Conservation (phyloP, 1,284 basidiomycete genomes). For the Naganishia cerealis region DNA sequence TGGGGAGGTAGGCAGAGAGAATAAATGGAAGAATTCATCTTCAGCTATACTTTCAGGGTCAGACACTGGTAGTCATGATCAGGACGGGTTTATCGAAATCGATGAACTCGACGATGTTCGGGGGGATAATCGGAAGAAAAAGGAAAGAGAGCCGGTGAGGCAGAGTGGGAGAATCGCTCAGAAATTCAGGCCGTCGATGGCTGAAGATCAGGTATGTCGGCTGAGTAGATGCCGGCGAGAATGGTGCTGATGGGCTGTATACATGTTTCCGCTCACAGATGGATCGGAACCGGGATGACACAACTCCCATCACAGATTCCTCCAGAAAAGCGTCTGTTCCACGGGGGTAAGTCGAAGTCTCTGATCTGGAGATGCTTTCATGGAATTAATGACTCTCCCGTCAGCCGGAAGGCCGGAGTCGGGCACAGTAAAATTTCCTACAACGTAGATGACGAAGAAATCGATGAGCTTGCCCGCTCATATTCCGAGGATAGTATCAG, state of each 20-base stretch:
- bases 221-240: background rate
- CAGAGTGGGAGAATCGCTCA: slow-evolving; percentile 11
- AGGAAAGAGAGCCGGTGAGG: background rate
- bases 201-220: slow-evolving; percentile 8
- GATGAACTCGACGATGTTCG: background rate
- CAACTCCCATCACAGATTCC: background rate
- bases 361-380: background rate
- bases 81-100: background rate
- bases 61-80: background rate
- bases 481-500: slow-evolving; percentile 21
- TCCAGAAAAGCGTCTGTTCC: background rate
- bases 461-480: slow-evolving; percentile 20
- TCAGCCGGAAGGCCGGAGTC: background rate
- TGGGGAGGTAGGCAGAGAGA: background rate
- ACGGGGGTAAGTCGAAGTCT: background rate
- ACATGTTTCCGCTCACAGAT: background rate
- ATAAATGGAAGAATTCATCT: background rate
- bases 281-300: background rate
- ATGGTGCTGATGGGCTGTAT: background rate
- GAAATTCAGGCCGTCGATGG: background rate
- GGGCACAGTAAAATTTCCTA: background rate
- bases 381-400: background rate
- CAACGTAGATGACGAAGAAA: slow-evolving; percentile 16
- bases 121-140: background rate
- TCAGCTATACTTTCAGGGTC: background rate